These are phyloP conservation scores for Erodium maritimum DNA, from an alignment of 345 rosid species.

Conservation along the genomic window DNA sequence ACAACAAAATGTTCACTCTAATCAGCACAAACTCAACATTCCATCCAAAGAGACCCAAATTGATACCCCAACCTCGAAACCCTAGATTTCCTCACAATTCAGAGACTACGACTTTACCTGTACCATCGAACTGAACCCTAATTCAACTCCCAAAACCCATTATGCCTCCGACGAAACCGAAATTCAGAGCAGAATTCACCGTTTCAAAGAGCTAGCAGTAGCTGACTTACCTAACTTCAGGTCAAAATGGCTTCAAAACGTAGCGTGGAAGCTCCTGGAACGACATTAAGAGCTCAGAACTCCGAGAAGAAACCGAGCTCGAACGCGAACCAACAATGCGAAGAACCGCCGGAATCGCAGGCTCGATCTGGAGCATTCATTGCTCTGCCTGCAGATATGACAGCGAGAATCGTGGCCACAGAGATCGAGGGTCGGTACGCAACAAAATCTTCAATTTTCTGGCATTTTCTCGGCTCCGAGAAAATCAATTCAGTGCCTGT, in stretches of 20 bases:
- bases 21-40: neutral
- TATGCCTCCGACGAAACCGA: neutral
- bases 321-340: neutral
- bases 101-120: neutral
- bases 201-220: no score
- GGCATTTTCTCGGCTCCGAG: neutral
- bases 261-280: no score
- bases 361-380: neutral
- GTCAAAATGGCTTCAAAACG: no score
- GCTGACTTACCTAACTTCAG: no score
- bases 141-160: neutral
- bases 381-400: neutral
- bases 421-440: neutral
- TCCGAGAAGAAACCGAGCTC: no score
- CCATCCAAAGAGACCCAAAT: neutral
- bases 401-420: neutral
- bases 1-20: constrained; percentile 12
- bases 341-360: neutral
- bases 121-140: neutral
- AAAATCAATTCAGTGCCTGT: no score
- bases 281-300: no score
- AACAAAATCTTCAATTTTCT: neutral
- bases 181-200: neutral
- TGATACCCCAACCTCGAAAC: constrained; percentile 10
- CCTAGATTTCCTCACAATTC: constrained; percentile 18